A percentile compares a stretch with the other conserved stretches of the same genome.
Conservation (phyloP, 1,284 basidiomycete species). For the Chalciporus piperatoides region DNA sequence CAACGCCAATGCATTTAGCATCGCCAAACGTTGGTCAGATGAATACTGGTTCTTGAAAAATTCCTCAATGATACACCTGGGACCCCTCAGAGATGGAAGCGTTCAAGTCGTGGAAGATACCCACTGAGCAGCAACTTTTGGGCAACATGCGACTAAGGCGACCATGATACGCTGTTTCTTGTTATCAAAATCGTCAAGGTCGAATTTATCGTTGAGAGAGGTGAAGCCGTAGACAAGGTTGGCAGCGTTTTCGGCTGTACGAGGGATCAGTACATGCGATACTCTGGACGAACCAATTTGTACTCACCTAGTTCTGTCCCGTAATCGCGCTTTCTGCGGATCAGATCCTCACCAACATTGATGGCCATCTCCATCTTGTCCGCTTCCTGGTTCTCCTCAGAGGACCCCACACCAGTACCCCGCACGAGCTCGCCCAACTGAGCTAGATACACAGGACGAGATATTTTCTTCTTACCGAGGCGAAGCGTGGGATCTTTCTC, state of each 20-base stretch:
- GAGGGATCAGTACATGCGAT: conserved; percentile 1
- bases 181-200: conserved; percentile 75
- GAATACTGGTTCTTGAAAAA: conserved; percentile 94
- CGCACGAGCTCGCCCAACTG: conserved; percentile 75
- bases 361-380: conserved; percentile 78
- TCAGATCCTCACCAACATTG: conserved; percentile 72
- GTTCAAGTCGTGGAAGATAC: conserved; percentile 30
- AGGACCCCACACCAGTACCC: conserved; percentile 42
- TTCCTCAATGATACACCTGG: conserved; percentile 82
- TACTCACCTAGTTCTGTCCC: conserved; percentile 79
- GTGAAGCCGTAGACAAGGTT: conserved; percentile 75
- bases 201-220: conserved; percentile 79
- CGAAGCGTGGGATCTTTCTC: conserved; percentile 78
- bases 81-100: conserved; percentile 2
- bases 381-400: conserved; percentile 65
- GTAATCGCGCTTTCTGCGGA: conserved; percentile 76
- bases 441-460: conserved; percentile 77
- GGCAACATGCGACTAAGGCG: conserved; percentile 78
- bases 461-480: conserved; percentile 61
- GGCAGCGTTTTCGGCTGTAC: conserved; percentile 80
- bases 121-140: conserved; percentile 75
- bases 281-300: not conserved
- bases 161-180: conserved; percentile 74
- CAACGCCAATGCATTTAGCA: conserved; percentile 82
- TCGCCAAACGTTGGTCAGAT: conserved; percentile 75